Evolutionary conservation across 768 basidiomycete genomes (phyloP).

Genomic region (Xanthoconium purpureum): DNA sequence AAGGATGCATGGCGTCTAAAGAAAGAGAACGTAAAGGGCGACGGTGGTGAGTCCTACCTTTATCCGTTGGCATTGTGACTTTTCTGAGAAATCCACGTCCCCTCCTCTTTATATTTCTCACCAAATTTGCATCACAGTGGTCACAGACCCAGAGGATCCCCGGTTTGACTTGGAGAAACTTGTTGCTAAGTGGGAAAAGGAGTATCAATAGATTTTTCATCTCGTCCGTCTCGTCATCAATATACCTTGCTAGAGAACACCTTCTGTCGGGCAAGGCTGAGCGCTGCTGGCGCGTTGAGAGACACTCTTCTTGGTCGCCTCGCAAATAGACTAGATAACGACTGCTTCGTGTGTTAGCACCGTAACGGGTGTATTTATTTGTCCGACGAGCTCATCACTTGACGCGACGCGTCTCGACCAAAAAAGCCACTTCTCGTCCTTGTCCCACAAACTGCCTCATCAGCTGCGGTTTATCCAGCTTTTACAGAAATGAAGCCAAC

Average conservation of each 20-base stretch:
- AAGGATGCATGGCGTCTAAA: constrained; percentile 89
- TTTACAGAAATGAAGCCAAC: constrained; percentile 43
- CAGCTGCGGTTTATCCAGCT: neutral
- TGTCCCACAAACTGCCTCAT: neutral
- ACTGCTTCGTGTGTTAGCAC: neutral
- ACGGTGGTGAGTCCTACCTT: constrained; percentile 48
- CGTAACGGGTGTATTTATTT: neutral
- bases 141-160: constrained; percentile 93
- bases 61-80: neutral
- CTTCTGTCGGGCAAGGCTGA: constrained; percentile 12
- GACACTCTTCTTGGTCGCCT: neutral
- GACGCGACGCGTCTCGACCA: constrained; percentile 29
- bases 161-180: constrained; percentile 95
- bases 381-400: neutral
- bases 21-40: constrained; percentile 50
- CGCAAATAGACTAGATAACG: constrained; percentile 8
- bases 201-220: constrained; percentile 47
- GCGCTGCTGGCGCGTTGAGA: constrained; percentile 1
- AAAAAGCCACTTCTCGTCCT: neutral
- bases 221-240: constrained; percentile 15
- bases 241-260: constrained; percentile 29
- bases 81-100: neutral
- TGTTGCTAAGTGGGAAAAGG: constrained; percentile 70
- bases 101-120: constrained; percentile 6
- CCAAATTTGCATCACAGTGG: constrained; percentile 48